Conservation (phyloP, 2,329 filamentous ascomycete species). For the Beauveria brongniartii region DNA sequence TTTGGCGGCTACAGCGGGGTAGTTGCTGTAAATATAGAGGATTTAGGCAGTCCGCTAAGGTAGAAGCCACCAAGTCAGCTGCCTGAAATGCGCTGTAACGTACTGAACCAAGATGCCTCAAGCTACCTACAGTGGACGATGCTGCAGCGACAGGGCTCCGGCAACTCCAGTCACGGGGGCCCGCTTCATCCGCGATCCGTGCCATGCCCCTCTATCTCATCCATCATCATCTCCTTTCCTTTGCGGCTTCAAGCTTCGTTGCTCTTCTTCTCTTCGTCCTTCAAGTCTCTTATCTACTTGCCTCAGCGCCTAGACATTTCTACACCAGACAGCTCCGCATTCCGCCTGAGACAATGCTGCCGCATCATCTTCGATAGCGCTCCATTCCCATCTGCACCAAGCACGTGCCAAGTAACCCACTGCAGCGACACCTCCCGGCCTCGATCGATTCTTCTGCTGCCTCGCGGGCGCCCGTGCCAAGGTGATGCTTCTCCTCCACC, state of each 20-base stretch:
- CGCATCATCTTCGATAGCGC: constrained; percentile 3
- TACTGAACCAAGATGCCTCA: too few species aligned
- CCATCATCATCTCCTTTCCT: not conserved
- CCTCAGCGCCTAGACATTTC: not conserved
- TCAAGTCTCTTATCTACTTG: not conserved
- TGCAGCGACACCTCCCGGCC: not conserved
- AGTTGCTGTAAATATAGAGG: not conserved
- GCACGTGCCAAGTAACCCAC: constrained; percentile 6
- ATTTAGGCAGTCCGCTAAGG: not conserved
- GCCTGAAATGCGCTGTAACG: not conserved
- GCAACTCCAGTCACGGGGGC: not conserved
- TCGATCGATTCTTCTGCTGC: not conserved
- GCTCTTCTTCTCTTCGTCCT: not conserved
- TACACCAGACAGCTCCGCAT: not conserved
- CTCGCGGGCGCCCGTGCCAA: not conserved
- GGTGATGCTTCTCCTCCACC: constrained; percentile 81
- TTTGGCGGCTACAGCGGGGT: not conserved
- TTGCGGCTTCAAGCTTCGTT: not conserved
- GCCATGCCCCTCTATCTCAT: not conserved
- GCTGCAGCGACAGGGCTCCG: too few species aligned
- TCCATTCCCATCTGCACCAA: not conserved
- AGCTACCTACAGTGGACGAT: too few species aligned
- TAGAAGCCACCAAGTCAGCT: too few species aligned
- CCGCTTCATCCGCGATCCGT: constrained; percentile 6
- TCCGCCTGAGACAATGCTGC: not conserved